phyloP scores from a whole-genome alignment of 1,284 basidiomycete species.

The Puccinia novopanici region DNA sequence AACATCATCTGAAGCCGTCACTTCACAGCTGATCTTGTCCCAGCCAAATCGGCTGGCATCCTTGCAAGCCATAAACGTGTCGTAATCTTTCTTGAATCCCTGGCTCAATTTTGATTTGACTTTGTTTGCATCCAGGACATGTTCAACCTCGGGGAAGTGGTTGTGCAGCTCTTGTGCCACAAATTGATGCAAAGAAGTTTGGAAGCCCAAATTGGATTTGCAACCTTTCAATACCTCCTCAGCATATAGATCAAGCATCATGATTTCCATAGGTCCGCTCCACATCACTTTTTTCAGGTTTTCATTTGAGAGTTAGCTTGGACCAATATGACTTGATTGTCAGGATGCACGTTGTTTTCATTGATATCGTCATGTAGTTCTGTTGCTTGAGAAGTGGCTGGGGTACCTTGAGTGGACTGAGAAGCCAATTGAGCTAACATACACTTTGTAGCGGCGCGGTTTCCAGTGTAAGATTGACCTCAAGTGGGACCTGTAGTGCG shows the following conservation, averaged over 20 bases:
- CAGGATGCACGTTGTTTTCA: neutral
- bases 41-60: conserved; percentile 18
- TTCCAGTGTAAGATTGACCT: too few species aligned
- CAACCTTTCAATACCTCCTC: neutral
- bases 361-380: too few species aligned
- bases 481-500: too few species aligned
- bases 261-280: too few species aligned
- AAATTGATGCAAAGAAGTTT: neutral
- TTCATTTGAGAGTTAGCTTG: too few species aligned
- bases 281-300: neutral
- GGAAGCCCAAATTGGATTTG: neutral
- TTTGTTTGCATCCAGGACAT: neutral
- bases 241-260: neutral
- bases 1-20: neutral
- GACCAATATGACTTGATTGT: neutral
- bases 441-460: too few species aligned
- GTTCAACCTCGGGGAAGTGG: neutral
- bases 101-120: neutral
- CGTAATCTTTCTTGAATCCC: neutral
- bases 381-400: too few species aligned
- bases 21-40: conserved; percentile 1
- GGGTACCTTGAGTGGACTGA: too few species aligned
- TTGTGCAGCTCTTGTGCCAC: neutral
- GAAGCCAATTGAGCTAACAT: too few species aligned
- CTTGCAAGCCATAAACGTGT: neutral